Conservation (phyloP, 352 stramenopile genomes). For the Plasmopara viticola region DNA sequence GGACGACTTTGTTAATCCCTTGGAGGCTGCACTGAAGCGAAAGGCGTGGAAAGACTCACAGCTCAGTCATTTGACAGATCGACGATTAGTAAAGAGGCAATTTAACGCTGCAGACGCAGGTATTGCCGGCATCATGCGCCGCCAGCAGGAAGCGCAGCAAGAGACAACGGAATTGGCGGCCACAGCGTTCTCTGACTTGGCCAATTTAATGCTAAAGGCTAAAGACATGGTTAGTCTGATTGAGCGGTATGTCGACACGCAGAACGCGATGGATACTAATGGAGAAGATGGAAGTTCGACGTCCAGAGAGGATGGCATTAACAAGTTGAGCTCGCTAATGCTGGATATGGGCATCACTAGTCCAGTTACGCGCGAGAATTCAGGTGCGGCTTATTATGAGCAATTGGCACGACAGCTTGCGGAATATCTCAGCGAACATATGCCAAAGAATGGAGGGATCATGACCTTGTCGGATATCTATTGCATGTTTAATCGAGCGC, state of each 20-base stretch:
- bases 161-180: constrained; percentile 71
- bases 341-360: constrained; percentile 92
- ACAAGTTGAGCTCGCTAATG: constrained; percentile 80
- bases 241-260: constrained; percentile 85
- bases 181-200: constrained; percentile 86
- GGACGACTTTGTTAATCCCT: constrained; percentile 77
- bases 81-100: constrained; percentile 66
- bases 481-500: constrained; percentile 97
- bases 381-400: constrained; percentile 85
- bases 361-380: constrained; percentile 87
- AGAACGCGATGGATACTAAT: constrained; percentile 43
- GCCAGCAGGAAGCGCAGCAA: constrained; percentile 73
- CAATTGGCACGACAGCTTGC: constrained; percentile 87
- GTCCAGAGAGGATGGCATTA: constrained; percentile 52
- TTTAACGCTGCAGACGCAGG: constrained; percentile 74
- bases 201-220: constrained; percentile 87
- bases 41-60: constrained; percentile 76
- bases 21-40: constrained; percentile 57
- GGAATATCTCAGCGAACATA: constrained; percentile 75
- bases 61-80: constrained; percentile 63
- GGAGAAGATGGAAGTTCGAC: constrained; percentile 9
- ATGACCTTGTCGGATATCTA: constrained; percentile 99
- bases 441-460: constrained; percentile 91
- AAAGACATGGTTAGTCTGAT: constrained; percentile 89
- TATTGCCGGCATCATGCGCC: constrained; percentile 75